Evolutionary conservation across 805 yeast genomes (phyloP).

Genomic region (Lachancea cidri): DNA sequence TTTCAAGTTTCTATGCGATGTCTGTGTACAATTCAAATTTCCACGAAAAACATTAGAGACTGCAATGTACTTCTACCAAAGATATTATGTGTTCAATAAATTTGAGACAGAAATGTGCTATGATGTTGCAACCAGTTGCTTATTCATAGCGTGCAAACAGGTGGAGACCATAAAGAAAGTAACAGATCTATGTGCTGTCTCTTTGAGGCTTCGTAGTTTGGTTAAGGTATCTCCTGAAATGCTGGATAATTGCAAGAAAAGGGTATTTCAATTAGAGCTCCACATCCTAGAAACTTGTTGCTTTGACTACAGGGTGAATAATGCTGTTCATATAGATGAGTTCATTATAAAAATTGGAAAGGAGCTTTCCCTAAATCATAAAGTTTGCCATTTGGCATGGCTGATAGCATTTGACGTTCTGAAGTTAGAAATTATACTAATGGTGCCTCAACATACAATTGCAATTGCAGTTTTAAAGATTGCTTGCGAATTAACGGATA

Average conservation of each 20-base stretch:
- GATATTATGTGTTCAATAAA: slow-evolving; percentile 60
- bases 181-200: slow-evolving; percentile 47
- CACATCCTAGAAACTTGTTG: slow-evolving; percentile 69
- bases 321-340: slow-evolving; percentile 49
- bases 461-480: slow-evolving; percentile 65
- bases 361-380: slow-evolving; percentile 41
- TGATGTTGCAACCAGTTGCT: slow-evolving; percentile 63
- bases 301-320: slow-evolving; percentile 70
- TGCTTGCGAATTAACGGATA: slow-evolving; percentile 45
- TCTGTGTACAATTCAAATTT: slow-evolving; percentile 50
- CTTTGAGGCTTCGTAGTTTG: slow-evolving; percentile 32
- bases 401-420: slow-evolving; percentile 67
- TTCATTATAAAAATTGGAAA: slow-evolving; percentile 58
- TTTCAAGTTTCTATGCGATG: slow-evolving; percentile 48
- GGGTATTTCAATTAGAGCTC: slow-evolving; percentile 58
- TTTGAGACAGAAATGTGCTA: slow-evolving; percentile 50
- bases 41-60: slow-evolving; percentile 69
- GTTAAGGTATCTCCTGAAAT: slow-evolving; percentile 26
- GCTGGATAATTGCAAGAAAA: slow-evolving; percentile 52
- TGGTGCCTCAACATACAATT: slow-evolving; percentile 68
- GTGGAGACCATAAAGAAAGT: slow-evolving; percentile 81
- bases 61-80: slow-evolving; percentile 67
- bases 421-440: slow-evolving; percentile 61
- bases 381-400: slow-evolving; percentile 60
- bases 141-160: slow-evolving; percentile 68